Conservation (phyloP, 306 rosid genomes). For the Heteromeles arbutifolia region DNA sequence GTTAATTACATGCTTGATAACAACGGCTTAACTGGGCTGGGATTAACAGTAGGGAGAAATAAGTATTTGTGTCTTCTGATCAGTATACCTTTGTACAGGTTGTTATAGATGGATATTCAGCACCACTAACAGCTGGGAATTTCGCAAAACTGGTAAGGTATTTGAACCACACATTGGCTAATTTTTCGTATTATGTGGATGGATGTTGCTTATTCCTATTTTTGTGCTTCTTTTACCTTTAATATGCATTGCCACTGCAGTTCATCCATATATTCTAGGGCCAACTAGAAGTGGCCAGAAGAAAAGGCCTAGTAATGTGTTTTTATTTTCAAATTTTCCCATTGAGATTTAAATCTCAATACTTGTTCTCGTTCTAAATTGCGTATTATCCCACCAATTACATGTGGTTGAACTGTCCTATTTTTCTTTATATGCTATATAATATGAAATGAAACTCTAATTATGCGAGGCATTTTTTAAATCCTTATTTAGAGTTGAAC, state of each 20-base stretch:
- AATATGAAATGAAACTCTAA: neutral
- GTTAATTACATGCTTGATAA: too few species aligned
- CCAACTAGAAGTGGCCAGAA: too few species aligned
- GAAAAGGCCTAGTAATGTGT: too few species aligned
- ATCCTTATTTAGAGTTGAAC: neutral
- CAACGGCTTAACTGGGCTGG: too few species aligned
- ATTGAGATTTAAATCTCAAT: too few species aligned
- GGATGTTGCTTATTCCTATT: slow-evolving; percentile 4
- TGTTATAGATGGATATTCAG: slow-evolving; percentile 83
- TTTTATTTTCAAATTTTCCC: too few species aligned
- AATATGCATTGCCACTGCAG: neutral
- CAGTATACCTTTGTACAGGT: slow-evolving; percentile 41
- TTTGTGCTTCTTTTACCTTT: neutral
- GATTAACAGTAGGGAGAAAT: too few species aligned
- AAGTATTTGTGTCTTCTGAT: slow-evolving; percentile 7
- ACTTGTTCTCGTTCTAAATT: too few species aligned
- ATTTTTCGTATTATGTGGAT: slow-evolving; percentile 1
- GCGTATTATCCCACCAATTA: neutral
- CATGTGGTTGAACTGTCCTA: neutral
- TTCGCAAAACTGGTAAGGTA: slow-evolving; percentile 98
- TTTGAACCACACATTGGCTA: slow-evolving; percentile 45
- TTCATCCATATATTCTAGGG: neutral
- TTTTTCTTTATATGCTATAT: neutral
- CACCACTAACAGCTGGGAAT: slow-evolving; percentile 89
- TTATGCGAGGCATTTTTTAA: neutral